Percentiles rank a stretch among this genome's conserved stretches.
Evolutionary conservation across 2,329 filamentous ascomycete genomes (phyloP).

Genomic region (Juglanconis oblonga): DNA sequence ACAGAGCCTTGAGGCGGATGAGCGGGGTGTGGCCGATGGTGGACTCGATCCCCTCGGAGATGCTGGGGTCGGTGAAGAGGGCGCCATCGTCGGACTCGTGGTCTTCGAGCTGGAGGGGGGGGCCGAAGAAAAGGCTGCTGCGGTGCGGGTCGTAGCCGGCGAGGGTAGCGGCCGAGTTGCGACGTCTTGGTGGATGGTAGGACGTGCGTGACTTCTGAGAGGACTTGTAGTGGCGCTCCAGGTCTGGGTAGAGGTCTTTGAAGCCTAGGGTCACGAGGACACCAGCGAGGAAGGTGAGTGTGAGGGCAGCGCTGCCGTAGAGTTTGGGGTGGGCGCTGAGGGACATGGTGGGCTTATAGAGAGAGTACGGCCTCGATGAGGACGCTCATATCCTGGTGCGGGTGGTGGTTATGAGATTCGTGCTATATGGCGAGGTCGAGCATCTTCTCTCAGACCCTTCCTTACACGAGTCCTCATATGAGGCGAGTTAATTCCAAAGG

Average conservation of each 20-base stretch:
- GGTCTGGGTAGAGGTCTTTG: slow-evolving; percentile 76
- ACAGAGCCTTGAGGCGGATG: slow-evolving; percentile 80
- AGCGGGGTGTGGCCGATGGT: slow-evolving; percentile 93
- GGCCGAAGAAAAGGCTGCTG: slow-evolving; percentile 43
- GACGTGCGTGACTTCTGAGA: slow-evolving; percentile 27
- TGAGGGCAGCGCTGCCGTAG: slow-evolving; percentile 64
- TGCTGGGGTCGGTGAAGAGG: slow-evolving; percentile 29
- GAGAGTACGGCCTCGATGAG: background rate
- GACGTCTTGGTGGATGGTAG: slow-evolving; percentile 21
- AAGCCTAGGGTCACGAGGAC: slow-evolving; percentile 72
- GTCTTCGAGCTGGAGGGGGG: slow-evolving; percentile 55
- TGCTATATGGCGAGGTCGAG: no score
- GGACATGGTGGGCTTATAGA: slow-evolving; percentile 45
- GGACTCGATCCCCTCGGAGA: slow-evolving; percentile 80
- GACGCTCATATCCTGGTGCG: background rate
- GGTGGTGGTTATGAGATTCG: background rate
- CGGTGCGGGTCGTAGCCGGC: slow-evolving; percentile 18
- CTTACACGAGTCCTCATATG: no score
- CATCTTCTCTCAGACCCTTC: no score
- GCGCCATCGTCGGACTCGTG: slow-evolving; percentile 39
- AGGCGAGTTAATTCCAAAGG: no score
- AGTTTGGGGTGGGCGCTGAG: slow-evolving; percentile 54
- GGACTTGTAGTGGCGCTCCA: slow-evolving; percentile 61
- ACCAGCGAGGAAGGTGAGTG: slow-evolving; percentile 73
- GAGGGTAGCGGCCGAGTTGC: slow-evolving; percentile 16